phyloP scores from a whole-genome alignment of 148 eudicot species.

The Camellia granthamiana region DNA sequence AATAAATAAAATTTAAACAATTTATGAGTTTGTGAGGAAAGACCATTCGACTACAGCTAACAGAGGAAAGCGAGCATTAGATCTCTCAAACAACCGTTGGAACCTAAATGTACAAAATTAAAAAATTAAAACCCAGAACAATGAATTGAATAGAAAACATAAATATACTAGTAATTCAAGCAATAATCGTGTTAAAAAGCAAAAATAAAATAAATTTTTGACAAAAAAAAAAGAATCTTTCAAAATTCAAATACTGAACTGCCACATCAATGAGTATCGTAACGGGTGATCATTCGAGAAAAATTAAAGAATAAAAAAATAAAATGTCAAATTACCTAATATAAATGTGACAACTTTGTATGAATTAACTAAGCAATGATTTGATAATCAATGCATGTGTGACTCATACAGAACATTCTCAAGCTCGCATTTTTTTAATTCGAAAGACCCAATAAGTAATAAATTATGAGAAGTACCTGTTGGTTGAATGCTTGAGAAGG shows the following conservation, averaged over 20 bases:
- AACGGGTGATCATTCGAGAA: constrained; percentile 1
- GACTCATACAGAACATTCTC: too few species aligned
- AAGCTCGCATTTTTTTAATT: neutral
- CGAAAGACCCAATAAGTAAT: neutral
- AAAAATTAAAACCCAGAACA: neutral
- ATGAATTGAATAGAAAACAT: neutral
- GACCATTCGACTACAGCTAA: neutral
- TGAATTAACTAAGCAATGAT: neutral
- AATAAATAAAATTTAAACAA: neutral
- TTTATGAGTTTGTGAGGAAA: neutral
- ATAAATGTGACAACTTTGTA: constrained; percentile 6
- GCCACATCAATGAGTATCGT: constrained; percentile 3
- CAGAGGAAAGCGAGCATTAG: neutral
- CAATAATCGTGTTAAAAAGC: neutral
- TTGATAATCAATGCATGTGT: neutral
- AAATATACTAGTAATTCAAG: neutral
- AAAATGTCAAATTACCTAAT: neutral
- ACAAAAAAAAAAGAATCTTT: neutral
- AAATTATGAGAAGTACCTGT: constrained; percentile 8
- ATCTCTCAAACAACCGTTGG: neutral
- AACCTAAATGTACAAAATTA: neutral
- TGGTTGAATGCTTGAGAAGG: neutral
- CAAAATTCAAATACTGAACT: neutral
- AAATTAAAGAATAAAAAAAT: neutral
- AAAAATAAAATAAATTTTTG: neutral